Evolutionary conservation across 805 yeast genomes (phyloP), one percentile per base, ranked within the genome.

Genomic region (Myxozyma melibiosi): DNA sequence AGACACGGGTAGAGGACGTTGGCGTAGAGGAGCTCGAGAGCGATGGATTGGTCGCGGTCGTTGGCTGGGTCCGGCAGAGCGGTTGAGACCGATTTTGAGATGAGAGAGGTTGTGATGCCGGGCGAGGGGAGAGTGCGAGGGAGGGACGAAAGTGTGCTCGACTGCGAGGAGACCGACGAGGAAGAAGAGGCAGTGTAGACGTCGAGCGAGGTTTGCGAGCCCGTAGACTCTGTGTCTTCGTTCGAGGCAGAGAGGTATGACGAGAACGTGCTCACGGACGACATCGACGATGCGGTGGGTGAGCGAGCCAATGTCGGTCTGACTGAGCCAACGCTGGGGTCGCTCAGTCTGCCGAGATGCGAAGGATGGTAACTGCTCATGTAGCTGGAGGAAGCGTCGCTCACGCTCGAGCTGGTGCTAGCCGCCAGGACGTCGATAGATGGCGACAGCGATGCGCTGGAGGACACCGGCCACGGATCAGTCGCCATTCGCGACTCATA

Each of bases 81-180:
- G 9, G 55, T 22, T 11, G 55, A 43, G 9, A 31, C 31, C 7
- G 55, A 44, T 16, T 55, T 34, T n/a, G 55, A 44, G 14, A 41
- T 16, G 2, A 49, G 35, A 7, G 53, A 39, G 2, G 53, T 47
- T 11, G 53, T 43, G 6, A 43, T 37, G 18, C 41, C 47, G 24
- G 53, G 49, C 1, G 53, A 42, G 6, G 52, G 52, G 5, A 44
- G 44, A 7, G 45, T 37, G n/a, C 43, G 47, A 33, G 52, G 49
- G 9, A 33, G 49, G 27, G 43, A 31, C 27, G 51, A 13, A n/a
- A n/a, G n/a, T n/a, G n/a, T n/a, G n/a, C n/a, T n/a, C 30, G 28
- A 24, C 13, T 7, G 27, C 8, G 50, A 45, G 22, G 50, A 3
- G 4, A 35, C 35, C 2, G 52, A 47, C 27, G 48, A 44, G 8